These are phyloP conservation scores for Oryza coarctata DNA, from an alignment of 176 grass and related monocot genomes.

Conservation along the genomic window DNA sequence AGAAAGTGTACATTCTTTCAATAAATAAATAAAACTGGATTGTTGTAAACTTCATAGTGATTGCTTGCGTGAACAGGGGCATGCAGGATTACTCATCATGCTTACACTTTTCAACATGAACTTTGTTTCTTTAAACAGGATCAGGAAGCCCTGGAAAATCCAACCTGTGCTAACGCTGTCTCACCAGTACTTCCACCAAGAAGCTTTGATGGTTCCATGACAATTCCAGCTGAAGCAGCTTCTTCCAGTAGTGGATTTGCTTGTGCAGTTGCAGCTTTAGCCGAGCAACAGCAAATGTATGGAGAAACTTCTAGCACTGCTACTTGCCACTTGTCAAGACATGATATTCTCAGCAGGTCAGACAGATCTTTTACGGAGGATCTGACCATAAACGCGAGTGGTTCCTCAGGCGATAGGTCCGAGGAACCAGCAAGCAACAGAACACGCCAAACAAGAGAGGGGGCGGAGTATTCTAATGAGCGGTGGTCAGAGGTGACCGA, in stretches of 20 bases:
- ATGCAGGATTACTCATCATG: not conserved
- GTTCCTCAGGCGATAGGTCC: slow-evolving; percentile 28
- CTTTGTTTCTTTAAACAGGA: slow-evolving; percentile 53
- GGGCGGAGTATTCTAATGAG: slow-evolving; percentile 48
- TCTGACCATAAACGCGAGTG: slow-evolving; percentile 20
- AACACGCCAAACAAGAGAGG: slow-evolving; percentile 36
- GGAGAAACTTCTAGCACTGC: slow-evolving; percentile 36
- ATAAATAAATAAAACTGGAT: not conserved
- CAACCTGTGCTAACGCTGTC: not conserved
- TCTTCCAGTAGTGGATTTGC: slow-evolving; percentile 58
- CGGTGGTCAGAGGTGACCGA: slow-evolving; percentile 53
- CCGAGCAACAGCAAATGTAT: slow-evolving; percentile 66
- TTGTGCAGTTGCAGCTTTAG: slow-evolving; percentile 73
- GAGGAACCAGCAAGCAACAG: slow-evolving; percentile 33
- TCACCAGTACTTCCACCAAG: slow-evolving; percentile 31
- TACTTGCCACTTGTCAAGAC: slow-evolving; percentile 7
- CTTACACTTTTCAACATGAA: not conserved
- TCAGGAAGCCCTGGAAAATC: slow-evolving; percentile 55
- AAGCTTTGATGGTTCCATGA: not conserved
- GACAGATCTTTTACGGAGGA: slow-evolving; percentile 34
- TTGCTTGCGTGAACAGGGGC: not conserved
- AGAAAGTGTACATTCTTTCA: not conserved
- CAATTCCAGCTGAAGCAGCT: slow-evolving; percentile 32
- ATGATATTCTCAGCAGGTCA: slow-evolving; percentile 33
- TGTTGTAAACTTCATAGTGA: not conserved